These are phyloP conservation scores for Groenewaldozyma auringiensis DNA, from an alignment of 1,139 yeast genomes.

Conservation along the genomic window DNA sequence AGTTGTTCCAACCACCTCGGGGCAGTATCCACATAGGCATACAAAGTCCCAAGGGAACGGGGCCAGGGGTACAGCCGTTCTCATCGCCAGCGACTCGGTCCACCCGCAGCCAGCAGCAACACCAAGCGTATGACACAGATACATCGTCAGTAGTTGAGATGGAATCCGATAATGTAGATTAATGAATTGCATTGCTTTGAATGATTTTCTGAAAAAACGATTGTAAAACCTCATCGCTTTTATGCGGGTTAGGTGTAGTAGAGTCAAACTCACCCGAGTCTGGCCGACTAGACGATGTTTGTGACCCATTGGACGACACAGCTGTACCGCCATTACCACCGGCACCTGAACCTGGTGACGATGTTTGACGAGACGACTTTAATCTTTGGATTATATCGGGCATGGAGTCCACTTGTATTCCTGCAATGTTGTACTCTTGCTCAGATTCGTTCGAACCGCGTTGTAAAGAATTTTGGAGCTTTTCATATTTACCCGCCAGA, in stretches of 20 bases:
- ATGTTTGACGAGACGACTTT: constrained; percentile 19
- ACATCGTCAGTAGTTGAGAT: background rate
- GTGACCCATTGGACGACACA: background rate
- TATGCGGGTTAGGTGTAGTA: constrained; percentile 6
- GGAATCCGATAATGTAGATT: background rate
- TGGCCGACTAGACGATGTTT: background rate
- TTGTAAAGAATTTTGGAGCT: constrained; percentile 13
- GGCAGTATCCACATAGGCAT: background rate
- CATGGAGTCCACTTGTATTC: constrained; percentile 25
- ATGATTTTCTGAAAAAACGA: constrained; percentile 26
- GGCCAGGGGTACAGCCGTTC: too few species aligned
- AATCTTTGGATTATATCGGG: constrained; percentile 25
- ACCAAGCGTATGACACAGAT: background rate
- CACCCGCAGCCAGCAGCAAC: too few species aligned
- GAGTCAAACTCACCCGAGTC: constrained; percentile 5
- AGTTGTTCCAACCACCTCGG: background rate
- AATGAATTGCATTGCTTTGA: constrained; percentile 12
- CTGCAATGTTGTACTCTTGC: constrained; percentile 22
- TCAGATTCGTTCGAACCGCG: constrained; percentile 7
- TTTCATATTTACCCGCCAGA: constrained; percentile 20
- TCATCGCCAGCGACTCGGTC: background rate
- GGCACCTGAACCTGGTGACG: too few species aligned
- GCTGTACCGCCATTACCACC: constrained; percentile 9
- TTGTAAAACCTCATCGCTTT: constrained; percentile 22
- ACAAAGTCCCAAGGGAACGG: background rate